These are phyloP conservation scores for Leccinum variicolor DNA, from an alignment of 768 basidiomycete genomes.

Conservation along the genomic window DNA sequence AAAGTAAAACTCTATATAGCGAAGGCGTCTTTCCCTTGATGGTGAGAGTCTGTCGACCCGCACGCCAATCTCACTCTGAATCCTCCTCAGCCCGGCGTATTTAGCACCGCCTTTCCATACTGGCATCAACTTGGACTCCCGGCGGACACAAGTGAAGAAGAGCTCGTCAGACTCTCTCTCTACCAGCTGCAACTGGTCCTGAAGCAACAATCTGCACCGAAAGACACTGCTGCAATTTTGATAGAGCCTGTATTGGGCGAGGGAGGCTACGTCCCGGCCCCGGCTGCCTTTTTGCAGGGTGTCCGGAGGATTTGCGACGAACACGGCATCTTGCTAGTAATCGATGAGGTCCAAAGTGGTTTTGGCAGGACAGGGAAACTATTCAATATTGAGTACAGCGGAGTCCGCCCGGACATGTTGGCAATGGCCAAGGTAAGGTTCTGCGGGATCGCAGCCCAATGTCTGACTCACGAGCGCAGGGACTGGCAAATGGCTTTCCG, in stretches of 20 bases:
- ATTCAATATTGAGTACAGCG: conserved; percentile 81
- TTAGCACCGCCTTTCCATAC: conserved; percentile 81
- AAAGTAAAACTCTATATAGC: conserved; percentile 89
- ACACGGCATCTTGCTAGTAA: conserved; percentile 78
- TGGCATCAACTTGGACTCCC: conserved; percentile 81
- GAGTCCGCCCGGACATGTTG: conserved; percentile 85
- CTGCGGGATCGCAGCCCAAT: background rate
- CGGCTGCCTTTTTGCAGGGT: conserved; percentile 73
- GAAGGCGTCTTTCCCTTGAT: conserved; percentile 78
- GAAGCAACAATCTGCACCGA: conserved; percentile 75
- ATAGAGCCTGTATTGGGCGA: conserved; percentile 94
- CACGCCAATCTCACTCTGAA: background rate
- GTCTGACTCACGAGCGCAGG: conserved; percentile 37
- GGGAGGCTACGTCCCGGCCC: conserved; percentile 92
- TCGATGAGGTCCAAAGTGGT: conserved; percentile 88
- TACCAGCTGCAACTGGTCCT: conserved; percentile 81
- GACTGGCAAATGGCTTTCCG: conserved; percentile 91
- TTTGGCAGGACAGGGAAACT: conserved; percentile 84
- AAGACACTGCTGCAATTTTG: conserved; percentile 90
- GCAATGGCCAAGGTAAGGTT: conserved; percentile 74
- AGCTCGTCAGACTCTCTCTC: conserved; percentile 60
- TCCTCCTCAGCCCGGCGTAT: conserved; percentile 69
- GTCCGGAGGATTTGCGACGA: conserved; percentile 83
- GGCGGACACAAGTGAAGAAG: conserved; percentile 49
- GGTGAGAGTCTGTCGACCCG: conserved; percentile 42